phyloP scores from a whole-genome alignment of 108 stramenopile species.

The Fragilariopsis cylindrus region DNA sequence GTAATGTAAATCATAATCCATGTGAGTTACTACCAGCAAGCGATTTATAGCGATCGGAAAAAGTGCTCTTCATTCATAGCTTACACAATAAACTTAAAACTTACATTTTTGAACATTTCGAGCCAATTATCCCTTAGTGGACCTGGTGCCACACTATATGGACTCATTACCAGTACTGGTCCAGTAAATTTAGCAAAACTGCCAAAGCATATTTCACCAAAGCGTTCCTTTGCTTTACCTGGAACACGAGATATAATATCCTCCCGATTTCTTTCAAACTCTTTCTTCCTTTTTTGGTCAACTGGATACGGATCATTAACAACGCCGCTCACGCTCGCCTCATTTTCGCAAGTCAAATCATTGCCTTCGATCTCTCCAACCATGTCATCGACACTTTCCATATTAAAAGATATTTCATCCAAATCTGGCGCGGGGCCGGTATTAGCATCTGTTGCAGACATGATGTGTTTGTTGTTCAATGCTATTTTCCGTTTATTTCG shows the following conservation, averaged over 20 bases:
- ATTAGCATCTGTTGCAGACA: too few relatives aligned
- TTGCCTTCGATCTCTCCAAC: not conserved
- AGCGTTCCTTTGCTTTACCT: conserved; percentile 44
- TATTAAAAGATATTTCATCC: conserved; percentile 8
- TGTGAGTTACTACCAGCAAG: too few relatives aligned
- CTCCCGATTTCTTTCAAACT: conserved; percentile 37
- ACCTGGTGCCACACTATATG: conserved; percentile 70
- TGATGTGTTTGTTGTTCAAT: too few relatives aligned
- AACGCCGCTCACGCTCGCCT: not conserved
- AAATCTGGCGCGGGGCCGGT: not conserved
- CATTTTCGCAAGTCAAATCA: conserved; percentile 1
- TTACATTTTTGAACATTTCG: conserved; percentile 77
- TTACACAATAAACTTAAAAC: conserved; percentile 23
- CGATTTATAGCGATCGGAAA: not conserved
- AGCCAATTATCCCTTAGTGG: conserved; percentile 68
- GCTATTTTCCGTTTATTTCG: too few relatives aligned
- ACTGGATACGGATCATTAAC: not conserved
- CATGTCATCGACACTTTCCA: not conserved
- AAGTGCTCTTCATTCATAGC: not conserved
- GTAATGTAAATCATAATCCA: not conserved
- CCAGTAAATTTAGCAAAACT: conserved; percentile 64
- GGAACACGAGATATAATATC: conserved; percentile 52
- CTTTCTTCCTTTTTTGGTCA: conserved; percentile 19
- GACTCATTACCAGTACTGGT: conserved; percentile 66
- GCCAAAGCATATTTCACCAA: conserved; percentile 68